Conservation (phyloP, 2,329 filamentous ascomycete genomes). For the Thyridium curvatum region DNA sequence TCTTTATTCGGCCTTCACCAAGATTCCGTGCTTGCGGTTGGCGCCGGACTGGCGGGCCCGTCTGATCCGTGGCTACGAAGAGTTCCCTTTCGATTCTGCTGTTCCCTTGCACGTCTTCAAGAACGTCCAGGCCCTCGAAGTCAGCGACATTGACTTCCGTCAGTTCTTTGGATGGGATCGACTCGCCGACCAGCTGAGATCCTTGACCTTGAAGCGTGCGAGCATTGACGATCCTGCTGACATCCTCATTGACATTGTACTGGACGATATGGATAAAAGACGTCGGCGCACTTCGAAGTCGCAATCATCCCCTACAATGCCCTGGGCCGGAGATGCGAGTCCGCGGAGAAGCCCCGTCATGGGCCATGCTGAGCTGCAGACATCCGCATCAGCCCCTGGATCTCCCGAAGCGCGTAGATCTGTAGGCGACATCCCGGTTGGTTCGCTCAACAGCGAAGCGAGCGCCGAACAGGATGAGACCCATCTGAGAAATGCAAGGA, state of each 20-base stretch:
- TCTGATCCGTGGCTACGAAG: constrained; percentile 88
- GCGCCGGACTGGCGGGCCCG: constrained; percentile 90
- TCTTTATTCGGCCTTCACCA: constrained; percentile 96
- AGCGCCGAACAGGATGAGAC: constrained; percentile 35
- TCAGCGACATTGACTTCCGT: constrained; percentile 91
- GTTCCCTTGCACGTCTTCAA: constrained; percentile 97
- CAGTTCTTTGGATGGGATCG: constrained; percentile 98
- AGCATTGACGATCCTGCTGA: constrained; percentile 86
- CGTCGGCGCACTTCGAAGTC: constrained; percentile 82
- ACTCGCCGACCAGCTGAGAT: constrained; percentile 84
- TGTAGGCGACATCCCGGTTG: constrained; percentile 45
- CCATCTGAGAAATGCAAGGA: constrained; percentile 25
- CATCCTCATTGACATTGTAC: constrained; percentile 83
- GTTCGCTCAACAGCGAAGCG: constrained; percentile 52
- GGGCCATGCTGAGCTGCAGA: constrained; percentile 59
- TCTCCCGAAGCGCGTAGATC: constrained; percentile 47
- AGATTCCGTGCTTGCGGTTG: constrained; percentile 85
- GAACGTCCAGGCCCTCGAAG: constrained; percentile 88
- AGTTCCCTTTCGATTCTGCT: constrained; percentile 96
- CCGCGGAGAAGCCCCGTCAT: constrained; percentile 57
- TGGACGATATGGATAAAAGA: constrained; percentile 94
- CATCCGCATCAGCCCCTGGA: constrained; percentile 63
- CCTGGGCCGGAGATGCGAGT: constrained; percentile 54
- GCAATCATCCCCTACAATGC: constrained; percentile 70
- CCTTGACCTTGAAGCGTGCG: constrained; percentile 81